A percentile compares a stretch with the other conserved stretches of the same genome.
Evolutionary conservation across 1,139 yeast genomes (phyloP).

Genomic region (Casaregolazyma suthepensis): DNA sequence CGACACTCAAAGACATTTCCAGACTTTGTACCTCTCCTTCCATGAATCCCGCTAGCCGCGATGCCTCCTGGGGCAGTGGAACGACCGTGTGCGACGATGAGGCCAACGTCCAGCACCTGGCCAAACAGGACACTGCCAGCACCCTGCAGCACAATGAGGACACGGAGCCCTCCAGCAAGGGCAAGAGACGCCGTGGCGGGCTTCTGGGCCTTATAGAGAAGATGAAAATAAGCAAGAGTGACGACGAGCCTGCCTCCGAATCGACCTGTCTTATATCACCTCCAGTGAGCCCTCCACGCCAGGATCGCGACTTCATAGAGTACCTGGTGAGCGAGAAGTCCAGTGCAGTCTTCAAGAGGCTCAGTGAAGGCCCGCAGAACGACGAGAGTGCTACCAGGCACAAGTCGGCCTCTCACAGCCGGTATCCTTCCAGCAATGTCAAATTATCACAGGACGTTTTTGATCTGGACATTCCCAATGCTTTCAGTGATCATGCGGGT

Average conservation of each 20-base stretch:
- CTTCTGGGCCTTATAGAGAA: neutral
- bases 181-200: neutral
- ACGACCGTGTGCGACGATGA: neutral
- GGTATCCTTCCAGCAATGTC: neutral
- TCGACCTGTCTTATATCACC: neutral
- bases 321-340: constrained; percentile 8
- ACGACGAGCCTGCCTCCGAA: neutral
- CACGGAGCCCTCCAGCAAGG: neutral
- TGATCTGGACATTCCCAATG: constrained; percentile 7
- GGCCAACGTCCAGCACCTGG: neutral
- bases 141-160: neutral
- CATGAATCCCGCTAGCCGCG: neutral
- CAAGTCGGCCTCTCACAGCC: neutral
- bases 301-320: constrained; percentile 6
- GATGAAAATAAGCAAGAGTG: neutral
- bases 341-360: constrained; percentile 4
- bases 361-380: neutral
- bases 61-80: neutral
- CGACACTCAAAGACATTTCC: neutral
- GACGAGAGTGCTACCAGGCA: neutral
- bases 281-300: constrained; percentile 2
- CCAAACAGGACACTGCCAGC: neutral
- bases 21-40: neutral
- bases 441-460: constrained; percentile 3
- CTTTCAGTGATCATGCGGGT: neutral